A percentile compares a stretch with the other conserved stretches of the same genome.
Evolutionary conservation across 331 rosid genomes (phyloP).

Genomic region (Stylosanthes scabra): DNA sequence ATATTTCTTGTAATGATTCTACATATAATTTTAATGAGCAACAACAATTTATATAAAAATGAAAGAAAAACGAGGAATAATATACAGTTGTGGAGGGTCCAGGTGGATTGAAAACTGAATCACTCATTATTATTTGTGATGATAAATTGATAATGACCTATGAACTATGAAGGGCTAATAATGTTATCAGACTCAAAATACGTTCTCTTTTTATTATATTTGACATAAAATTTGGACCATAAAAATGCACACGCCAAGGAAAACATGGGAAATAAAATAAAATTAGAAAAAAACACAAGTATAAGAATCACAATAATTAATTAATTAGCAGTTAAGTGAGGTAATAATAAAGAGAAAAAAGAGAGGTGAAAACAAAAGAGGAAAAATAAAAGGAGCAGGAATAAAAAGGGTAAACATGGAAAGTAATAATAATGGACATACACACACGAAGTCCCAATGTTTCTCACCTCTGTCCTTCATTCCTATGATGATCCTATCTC

Average conservation of each 20-base stretch:
- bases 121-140: neutral
- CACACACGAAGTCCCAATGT: slow-evolving; percentile 6
- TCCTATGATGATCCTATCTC: neutral
- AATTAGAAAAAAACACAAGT: slow-evolving; percentile 14
- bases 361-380: neutral
- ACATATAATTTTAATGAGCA: neutral
- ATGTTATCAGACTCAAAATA: neutral
- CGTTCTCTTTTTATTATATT: neutral
- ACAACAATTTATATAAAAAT: neutral
- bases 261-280: neutral
- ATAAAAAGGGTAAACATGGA: slow-evolving; percentile 29
- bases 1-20: neutral
- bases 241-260: neutral
- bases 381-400: slow-evolving; percentile 37
- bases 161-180: slow-evolving; percentile 11
- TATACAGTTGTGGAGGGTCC: slow-evolving; percentile 12
- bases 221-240: neutral
- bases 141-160: slow-evolving; percentile 4
- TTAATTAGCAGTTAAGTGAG: neutral
- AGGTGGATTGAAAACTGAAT: slow-evolving; percentile 4
- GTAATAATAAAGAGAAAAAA: neutral
- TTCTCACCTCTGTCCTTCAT: slow-evolving; percentile 3
- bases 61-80: neutral
- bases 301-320: neutral
- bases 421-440: slow-evolving; percentile 26